These are phyloP conservation scores for Lotus japonicus DNA, from an alignment of 306 rosid species.

Conservation along the genomic window DNA sequence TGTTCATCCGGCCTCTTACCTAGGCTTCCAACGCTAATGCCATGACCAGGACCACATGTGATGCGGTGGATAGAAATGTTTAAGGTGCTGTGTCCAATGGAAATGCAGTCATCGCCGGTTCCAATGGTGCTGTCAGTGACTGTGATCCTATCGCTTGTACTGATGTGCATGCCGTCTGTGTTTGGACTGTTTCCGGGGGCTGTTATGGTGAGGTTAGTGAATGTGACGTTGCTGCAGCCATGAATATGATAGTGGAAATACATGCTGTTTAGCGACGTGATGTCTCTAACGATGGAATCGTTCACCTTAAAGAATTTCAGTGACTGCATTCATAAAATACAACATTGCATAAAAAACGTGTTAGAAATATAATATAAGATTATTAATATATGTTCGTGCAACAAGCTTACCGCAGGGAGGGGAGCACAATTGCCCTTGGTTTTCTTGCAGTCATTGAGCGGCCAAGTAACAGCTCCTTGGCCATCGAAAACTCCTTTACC, in stretches of 20 bases:
- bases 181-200: constrained; percentile 66
- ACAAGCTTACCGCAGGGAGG: constrained; percentile 46
- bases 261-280: constrained; percentile 53
- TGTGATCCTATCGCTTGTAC: constrained; percentile 21
- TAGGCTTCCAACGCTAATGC: constrained; percentile 59
- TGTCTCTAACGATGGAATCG: constrained; percentile 25
- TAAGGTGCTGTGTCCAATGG: constrained; percentile 38
- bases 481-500: constrained; percentile 70
- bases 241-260: constrained; percentile 41
- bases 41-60: constrained; percentile 80
- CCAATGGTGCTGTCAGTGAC: constrained; percentile 31
- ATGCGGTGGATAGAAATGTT: constrained; percentile 23
- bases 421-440: constrained; percentile 11
- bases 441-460: constrained; percentile 10
- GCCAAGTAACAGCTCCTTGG: constrained; percentile 50
- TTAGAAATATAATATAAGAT: too few relatives aligned
- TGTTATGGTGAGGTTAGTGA: constrained; percentile 19
- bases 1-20: constrained; percentile 48
- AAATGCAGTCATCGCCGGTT: constrained; percentile 80
- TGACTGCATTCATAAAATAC: constrained; percentile 29
- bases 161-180: constrained; percentile 71
- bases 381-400: too few relatives aligned
- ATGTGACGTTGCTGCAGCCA: constrained; percentile 23
- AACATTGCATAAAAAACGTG: too few relatives aligned
- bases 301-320: constrained; percentile 35